Percentiles rank a stretch among this genome's conserved stretches.
Conservation (phyloP, 1,284 basidiomycete genomes). For the Trametes hirsuta region DNA sequence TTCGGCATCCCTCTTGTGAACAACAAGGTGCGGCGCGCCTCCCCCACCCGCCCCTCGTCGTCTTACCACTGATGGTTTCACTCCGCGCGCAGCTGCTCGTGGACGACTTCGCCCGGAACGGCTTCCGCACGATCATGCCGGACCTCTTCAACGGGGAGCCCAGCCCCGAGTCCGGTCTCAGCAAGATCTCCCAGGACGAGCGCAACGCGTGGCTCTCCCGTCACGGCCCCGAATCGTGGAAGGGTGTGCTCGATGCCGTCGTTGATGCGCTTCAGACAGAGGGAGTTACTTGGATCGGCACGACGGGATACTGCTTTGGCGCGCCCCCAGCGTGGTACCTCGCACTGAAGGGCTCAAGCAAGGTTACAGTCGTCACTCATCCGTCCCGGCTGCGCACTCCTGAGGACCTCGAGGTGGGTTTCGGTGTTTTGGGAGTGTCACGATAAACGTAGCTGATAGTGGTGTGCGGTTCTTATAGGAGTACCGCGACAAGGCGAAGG, state of each 20-base stretch:
- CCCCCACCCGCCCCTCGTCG: background rate
- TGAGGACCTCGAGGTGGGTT: conserved; percentile 59
- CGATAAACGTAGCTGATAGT: background rate
- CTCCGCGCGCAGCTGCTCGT: conserved; percentile 51
- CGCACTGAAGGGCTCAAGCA: conserved; percentile 61
- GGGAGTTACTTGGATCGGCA: conserved; percentile 62
- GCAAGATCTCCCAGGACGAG: conserved; percentile 40
- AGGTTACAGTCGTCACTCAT: conserved; percentile 62
- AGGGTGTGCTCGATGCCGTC: conserved; percentile 59
- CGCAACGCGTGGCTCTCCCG: conserved; percentile 50
- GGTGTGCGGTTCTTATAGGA: conserved; percentile 23
- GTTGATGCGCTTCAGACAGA: conserved; percentile 56
- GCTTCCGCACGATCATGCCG: conserved; percentile 63
- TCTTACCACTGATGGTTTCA: background rate
- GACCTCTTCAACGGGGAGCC: conserved; percentile 68
- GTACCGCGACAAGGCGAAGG: conserved; percentile 34
- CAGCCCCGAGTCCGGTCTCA: conserved; percentile 43
- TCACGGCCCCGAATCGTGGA: conserved; percentile 51
- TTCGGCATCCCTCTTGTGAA: conserved; percentile 68
- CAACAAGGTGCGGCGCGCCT: conserved; percentile 41
- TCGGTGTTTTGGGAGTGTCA: background rate
- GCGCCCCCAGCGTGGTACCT: conserved; percentile 62
- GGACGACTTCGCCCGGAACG: conserved; percentile 76
- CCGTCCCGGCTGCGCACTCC: conserved; percentile 70
- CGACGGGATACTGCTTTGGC: conserved; percentile 75